Conservation (phyloP, 768 basidiomycete genomes). For the Mycena metata region DNA sequence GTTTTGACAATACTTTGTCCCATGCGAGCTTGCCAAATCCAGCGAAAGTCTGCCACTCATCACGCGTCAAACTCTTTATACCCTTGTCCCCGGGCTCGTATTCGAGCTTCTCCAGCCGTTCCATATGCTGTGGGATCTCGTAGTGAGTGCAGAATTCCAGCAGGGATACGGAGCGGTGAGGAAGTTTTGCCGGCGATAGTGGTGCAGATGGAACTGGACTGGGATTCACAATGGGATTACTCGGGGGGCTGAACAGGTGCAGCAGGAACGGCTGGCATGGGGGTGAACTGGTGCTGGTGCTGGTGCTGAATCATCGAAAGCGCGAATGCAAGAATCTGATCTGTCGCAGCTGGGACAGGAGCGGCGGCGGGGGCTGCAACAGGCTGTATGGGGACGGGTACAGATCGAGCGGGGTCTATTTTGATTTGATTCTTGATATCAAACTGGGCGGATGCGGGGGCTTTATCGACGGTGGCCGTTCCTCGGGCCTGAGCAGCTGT, state of each 20-base stretch:
- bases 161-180: not conserved
- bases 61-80: too few relatives aligned
- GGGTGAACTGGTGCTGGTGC: too few relatives aligned
- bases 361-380: not conserved
- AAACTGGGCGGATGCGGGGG: not conserved
- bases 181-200: not conserved
- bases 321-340: too few relatives aligned
- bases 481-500: not conserved
- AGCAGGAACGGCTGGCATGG: too few relatives aligned
- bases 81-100: too few relatives aligned
- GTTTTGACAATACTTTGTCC: too few relatives aligned
- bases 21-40: too few relatives aligned
- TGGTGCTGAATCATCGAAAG: too few relatives aligned
- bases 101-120: not conserved
- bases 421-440: slow-evolving; percentile 1
- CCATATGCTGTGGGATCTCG: not conserved
- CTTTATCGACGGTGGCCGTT: not conserved
- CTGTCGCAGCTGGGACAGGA: too few relatives aligned
- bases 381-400: not conserved
- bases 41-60: too few relatives aligned
- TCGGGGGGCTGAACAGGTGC: not conserved
- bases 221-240: not conserved
- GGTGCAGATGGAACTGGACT: not conserved
- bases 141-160: not conserved
- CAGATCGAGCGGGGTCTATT: not conserved